phyloP scores from a whole-genome alignment of 441 rosid species.

The Adansonia madagascariensis region DNA sequence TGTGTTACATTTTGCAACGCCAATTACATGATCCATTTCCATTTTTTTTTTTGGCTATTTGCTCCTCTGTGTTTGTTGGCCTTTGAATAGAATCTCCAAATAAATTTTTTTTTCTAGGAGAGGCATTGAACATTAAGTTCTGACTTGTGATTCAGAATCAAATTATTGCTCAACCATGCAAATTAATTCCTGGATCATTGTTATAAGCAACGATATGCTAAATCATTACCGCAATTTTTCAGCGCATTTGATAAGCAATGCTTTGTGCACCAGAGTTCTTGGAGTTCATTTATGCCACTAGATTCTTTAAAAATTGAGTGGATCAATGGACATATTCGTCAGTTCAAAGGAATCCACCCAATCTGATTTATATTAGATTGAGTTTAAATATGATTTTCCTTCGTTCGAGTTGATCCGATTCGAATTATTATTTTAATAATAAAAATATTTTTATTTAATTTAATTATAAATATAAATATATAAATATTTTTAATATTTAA shows the following conservation, averaged over 20 bases:
- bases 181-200: conserved; percentile 12
- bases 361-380: too few species aligned
- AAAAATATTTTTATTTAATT: too few species aligned
- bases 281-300: not conserved
- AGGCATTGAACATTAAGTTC: conserved; percentile 15
- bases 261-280: not conserved
- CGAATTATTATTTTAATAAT: too few species aligned
- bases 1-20: conserved; percentile 17
- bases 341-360: too few species aligned
- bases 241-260: not conserved
- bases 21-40: not conserved
- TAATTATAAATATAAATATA: too few species aligned
- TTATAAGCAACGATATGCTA: conserved; percentile 1
- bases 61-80: conserved; percentile 6
- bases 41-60: not conserved
- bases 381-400: too few species aligned
- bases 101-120: not conserved
- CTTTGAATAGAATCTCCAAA: not conserved
- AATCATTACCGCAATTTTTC: not conserved
- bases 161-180: conserved; percentile 14
- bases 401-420: too few species aligned
- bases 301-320: not conserved
- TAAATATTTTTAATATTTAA: too few species aligned
- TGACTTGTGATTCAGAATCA: conserved; percentile 21
- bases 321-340: not conserved